Evolutionary conservation across 495 filamentous ascomycete genomes (phyloP).

Genomic region (Rhypophila decipiens): DNA sequence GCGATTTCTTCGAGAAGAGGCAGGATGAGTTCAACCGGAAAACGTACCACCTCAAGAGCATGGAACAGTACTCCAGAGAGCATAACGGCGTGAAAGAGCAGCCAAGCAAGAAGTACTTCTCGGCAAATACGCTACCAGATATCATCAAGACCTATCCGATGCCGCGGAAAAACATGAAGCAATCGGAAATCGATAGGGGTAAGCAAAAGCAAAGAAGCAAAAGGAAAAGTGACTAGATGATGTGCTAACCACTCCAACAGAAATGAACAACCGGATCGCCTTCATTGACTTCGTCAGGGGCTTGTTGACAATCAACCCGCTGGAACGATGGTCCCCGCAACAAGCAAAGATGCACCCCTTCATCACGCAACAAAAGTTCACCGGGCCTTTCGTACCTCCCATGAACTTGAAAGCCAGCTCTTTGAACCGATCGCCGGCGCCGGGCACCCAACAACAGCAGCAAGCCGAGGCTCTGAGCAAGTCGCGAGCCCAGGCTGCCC

Average conservation of each 20-base stretch:
- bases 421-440: conserved; percentile 78
- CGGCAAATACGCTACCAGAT: conserved; percentile 84
- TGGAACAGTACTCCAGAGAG: conserved; percentile 95
- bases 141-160: conserved; percentile 97
- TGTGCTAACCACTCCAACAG: conserved; percentile 43
- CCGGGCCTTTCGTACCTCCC: conserved; percentile 91
- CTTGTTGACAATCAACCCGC: conserved; percentile 85
- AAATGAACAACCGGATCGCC: conserved; percentile 96
- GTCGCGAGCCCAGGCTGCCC: conserved; percentile 67
- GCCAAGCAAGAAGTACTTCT: conserved; percentile 99
- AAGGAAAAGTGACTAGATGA: too few species aligned
- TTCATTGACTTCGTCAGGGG: conserved; percentile 99
- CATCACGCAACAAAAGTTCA: conserved; percentile 97
- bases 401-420: conserved; percentile 89
- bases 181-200: conserved; percentile 93
- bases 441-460: conserved; percentile 96
- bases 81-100: conserved; percentile 96
- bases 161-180: conserved; percentile 99
- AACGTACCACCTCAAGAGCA: conserved; percentile 85
- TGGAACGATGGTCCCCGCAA: conserved; percentile 96
- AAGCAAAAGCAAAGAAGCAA: too few species aligned
- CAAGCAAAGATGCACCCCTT: conserved; percentile 97
- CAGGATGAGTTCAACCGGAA: conserved; percentile 85
- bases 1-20: conserved; percentile 94
- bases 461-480: conserved; percentile 88